Evolutionary conservation across 2,329 filamentous ascomycete genomes (phyloP), one percentile per base, ranked within the genome.

Genomic region (Colletotrichum sp.): DNA sequence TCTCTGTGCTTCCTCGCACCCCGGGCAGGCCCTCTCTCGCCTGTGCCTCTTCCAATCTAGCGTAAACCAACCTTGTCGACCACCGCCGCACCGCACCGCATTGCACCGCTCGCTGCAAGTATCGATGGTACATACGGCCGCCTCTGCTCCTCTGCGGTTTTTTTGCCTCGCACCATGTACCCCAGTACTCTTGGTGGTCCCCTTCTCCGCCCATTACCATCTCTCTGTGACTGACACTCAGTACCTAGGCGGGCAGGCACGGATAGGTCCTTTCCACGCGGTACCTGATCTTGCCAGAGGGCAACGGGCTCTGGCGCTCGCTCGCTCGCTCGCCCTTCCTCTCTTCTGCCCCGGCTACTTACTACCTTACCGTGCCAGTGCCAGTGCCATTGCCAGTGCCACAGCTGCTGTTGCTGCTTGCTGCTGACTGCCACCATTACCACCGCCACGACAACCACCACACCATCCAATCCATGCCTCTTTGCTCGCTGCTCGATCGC

Each of bases 11-110:
- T n/a, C 71, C 67, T 34, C 30, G 56, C 64, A 21, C 71, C 61
- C 48, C 34, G 67, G 68, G 32, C 61, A 75, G 61, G 67, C 58
- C 71, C 34, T 48, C 43, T 68, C 43, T 68, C 26, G 38, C 71
- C 73, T 73, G 62, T 76, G 62, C 76, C 70, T 75, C 69, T 68
- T 67, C 65, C 68, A 70, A 75, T 75, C 75, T 70, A 48, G 43
- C 43, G 43, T 21, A 75, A 77, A 28, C 55, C 68, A 66, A 76
- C 76, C 70, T 69, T 75, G 60, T 71, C 73, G 58, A 72, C 71
- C 71, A 58, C 48, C 26, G 28, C 21, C 55, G 26, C 64, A 15
- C 34, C 64, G 70, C 68, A 73, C 71, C 65, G 36, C 55, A 52
- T 34, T 15, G 43, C 48, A 64, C 66, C 56, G 43, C 43, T 70